Evolutionary conservation across 2,329 filamentous ascomycete genomes (phyloP), one percentile per base, ranked within the genome.

Genomic region (Chalaropsis ovoidea): DNA sequence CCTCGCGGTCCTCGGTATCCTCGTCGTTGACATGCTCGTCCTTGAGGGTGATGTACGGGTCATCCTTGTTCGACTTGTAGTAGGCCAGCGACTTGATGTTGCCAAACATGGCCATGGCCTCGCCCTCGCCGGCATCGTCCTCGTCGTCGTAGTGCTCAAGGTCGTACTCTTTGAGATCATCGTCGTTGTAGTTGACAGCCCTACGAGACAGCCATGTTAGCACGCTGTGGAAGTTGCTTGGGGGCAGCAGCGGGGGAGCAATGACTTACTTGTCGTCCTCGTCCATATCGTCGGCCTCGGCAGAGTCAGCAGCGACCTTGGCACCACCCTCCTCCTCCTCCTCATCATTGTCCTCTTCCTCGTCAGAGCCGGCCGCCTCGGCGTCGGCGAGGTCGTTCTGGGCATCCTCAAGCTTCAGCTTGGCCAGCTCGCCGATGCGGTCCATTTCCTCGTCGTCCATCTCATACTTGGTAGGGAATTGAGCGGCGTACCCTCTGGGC

Each of bases 121-220:
- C 86, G 62, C 83, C 85, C 19, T 77, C 76, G 24, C 79, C 80
- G 22, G 79, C 67, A 41, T 70, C 69, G 35, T 74, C 72, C 19
- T 73, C 75, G 17, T 89, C 88, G 71, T 99, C 94, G 75, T 99
- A 99, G 75, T 96, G 86, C 69, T 97, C 93, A 65, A 99, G 82
- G 73, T 99, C 87, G 76, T 96, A 99, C 76, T 99, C 91, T 76
- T 93, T 94, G 62, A 99, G 81, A 74, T 96, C 92, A 70, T 95
- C 90, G 72, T 96, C 90, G 69, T 87, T 79, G 45, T 84, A 78
- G 65, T 80, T 82, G 69, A 27, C 42, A 11, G 63, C 47, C 39
- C 66, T 67, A n/a, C 1, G 22, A 39, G 15, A 39, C n/a, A 49
- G 4, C 1, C 6, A n/a, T 47, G 66, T 73, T 65, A 72, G 71